Base-by-base conservation (phyloP, 306 rosid genomes). In the Quercus agrifolia region DNA sequence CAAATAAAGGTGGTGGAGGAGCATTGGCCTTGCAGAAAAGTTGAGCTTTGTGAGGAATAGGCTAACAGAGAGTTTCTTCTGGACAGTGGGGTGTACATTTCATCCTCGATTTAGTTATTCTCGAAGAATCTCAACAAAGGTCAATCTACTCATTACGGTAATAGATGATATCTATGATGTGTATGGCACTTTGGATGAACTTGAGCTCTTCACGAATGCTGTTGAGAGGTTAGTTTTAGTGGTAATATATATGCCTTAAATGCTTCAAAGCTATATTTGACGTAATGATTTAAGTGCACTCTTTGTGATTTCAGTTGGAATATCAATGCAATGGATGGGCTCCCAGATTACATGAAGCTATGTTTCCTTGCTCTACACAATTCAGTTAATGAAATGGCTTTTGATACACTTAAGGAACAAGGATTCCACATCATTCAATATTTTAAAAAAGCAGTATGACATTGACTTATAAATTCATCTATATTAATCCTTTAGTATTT, bases 1-100 rank as follows among this genome's bases (percentile, higher is more conserved):
- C 31, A 25, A 1, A 12, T 23, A 6, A 13, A 73, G 83, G 20
- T 73, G 78, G 83, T 79, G 78, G 83, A 64, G 7, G 5, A 66
- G n/a, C 73, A 73, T 54, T 17, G 3, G 75, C 4, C 38, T 82
- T 28, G 81, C 67, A 5, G 18, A 72, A 44, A 25, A 69, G 44
- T 31, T 77, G 59, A 33, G 71, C n/a, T 82, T 82, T 82, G 81
- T 74, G 0, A 71, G 85, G 44, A 74, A 77, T 31, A 71, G 77
- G 35, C 15, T 63, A 12, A 51, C 41, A 51, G 81, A 77, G 23
- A 54, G 4, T 30, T 79, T 35, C 41, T 35, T 35, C 2, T 6
- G 41, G 41, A 35, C 41, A 35, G 41, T 35, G 41, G 41, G 41
- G 41, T 35, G 41, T 35, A 35, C 41, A 35, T 35, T 35, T 35